Evolutionary conservation across 2,329 filamentous ascomycete species (phyloP).

Genomic region (Botrytis fabae): DNA sequence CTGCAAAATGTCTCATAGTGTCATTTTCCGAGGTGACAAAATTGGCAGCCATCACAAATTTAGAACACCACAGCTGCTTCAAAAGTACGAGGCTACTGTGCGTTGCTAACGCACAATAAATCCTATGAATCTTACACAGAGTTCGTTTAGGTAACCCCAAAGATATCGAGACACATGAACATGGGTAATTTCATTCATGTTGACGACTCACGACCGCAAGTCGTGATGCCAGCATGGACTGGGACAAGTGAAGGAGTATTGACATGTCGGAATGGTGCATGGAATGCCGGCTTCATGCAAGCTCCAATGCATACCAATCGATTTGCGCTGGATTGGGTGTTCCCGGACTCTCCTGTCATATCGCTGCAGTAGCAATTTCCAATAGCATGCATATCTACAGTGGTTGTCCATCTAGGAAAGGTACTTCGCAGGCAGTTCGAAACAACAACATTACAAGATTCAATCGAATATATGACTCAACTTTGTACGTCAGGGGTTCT

Average conservation of each 20-base stretch:
- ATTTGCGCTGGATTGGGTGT: neutral
- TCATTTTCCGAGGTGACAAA: slow-evolving; percentile 8
- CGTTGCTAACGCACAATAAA: slow-evolving; percentile 14
- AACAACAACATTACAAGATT: neutral
- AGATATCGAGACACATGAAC: slow-evolving; percentile 1
- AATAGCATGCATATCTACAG: slow-evolving; percentile 5
- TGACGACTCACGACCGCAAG: slow-evolving; percentile 7
- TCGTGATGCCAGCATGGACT: slow-evolving; percentile 13
- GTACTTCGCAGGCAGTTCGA: neutral
- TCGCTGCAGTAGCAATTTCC: slow-evolving; percentile 3
- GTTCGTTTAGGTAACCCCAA: neutral
- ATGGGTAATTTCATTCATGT: slow-evolving; percentile 7
- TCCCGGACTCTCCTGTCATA: neutral
- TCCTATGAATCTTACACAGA: neutral
- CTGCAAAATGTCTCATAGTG: neutral
- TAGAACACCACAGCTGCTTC: neutral
- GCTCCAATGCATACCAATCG: neutral
- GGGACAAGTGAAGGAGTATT: neutral
- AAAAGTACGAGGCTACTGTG: slow-evolving; percentile 4
- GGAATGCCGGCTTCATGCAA: slow-evolving; percentile 1
- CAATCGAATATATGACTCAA: neutral
- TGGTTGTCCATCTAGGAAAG: neutral
- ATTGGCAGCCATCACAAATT: neutral
- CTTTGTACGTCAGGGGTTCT: neutral
- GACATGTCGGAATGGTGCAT: neutral